phyloP scores from a whole-genome alignment of 352 stramenopile species.

The Saprolegnia diclina region DNA sequence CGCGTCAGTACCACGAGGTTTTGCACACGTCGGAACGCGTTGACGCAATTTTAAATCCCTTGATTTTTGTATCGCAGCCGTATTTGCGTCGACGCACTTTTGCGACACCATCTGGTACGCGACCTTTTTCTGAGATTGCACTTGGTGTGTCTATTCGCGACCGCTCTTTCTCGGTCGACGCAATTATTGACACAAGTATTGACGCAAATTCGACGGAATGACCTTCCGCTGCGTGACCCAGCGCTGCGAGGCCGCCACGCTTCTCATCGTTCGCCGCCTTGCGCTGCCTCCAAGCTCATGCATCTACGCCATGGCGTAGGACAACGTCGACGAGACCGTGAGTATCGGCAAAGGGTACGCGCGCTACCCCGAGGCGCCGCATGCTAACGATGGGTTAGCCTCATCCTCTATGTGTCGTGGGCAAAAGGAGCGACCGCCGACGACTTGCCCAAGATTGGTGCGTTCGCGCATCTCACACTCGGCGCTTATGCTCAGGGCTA shows the following conservation, averaged over 20 bases:
- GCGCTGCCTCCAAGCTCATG: background rate
- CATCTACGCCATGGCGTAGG: background rate
- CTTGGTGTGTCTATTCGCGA: background rate
- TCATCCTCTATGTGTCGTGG: constrained; percentile 26
- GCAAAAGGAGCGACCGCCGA: constrained; percentile 16
- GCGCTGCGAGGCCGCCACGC: constrained; percentile 19
- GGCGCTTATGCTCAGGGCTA: background rate
- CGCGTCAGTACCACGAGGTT: no score
- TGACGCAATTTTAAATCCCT: no score
- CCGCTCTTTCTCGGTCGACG: background rate
- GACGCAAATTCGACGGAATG: background rate
- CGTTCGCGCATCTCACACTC: background rate
- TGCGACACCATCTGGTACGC: background rate
- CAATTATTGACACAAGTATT: background rate
- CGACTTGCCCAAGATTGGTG: constrained; percentile 23
- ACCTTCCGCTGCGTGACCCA: constrained; percentile 23
- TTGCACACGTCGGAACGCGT: no score
- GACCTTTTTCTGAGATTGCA: background rate
- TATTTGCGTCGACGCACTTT: constrained; percentile 2
- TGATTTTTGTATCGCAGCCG: background rate
- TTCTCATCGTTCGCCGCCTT: constrained; percentile 16
- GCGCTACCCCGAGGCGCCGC: background rate
- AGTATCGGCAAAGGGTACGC: constrained; percentile 9
- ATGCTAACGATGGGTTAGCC: background rate
- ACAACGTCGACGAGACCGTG: constrained; percentile 15